Evolutionary conservation across 257 asterid genomes (phyloP).

Genomic region (Solanum bukasovii): DNA sequence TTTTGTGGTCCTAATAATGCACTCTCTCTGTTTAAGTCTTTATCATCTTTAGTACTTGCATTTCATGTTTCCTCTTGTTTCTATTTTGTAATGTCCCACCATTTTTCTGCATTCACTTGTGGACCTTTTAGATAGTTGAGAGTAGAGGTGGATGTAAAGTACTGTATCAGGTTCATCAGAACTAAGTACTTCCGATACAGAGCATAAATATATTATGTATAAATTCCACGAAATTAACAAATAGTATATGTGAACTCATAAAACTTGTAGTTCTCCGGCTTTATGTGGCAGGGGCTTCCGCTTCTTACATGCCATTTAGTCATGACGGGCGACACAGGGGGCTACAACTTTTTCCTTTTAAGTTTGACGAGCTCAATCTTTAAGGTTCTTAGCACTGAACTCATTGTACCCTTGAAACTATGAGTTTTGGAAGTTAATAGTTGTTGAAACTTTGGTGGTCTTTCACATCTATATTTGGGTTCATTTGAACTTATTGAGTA

Average conservation of each 20-base stretch:
- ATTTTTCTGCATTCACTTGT: background rate
- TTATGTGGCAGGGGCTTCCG: background rate
- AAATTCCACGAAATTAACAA: background rate
- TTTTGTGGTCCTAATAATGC: background rate
- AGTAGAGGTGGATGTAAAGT: background rate
- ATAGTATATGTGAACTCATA: background rate
- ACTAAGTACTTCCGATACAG: background rate
- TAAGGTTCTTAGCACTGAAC: background rate
- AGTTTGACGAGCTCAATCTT: background rate
- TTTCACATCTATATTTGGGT: background rate
- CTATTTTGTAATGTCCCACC: conserved; percentile 6
- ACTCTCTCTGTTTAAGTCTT: background rate
- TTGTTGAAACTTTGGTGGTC: background rate
- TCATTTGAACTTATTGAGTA: background rate
- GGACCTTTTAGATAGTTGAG: background rate
- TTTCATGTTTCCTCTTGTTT: background rate
- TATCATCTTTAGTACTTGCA: background rate
- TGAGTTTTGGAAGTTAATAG: background rate
- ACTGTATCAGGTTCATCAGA: background rate
- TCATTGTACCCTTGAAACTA: background rate
- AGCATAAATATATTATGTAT: background rate
- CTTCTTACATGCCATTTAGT: background rate
- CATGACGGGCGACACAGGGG: background rate
- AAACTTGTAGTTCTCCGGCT: background rate
- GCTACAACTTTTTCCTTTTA: background rate